These are phyloP conservation scores for Microcera coccophila DNA, from an alignment of 2,329 filamentous ascomycete genomes.

Conservation along the genomic window DNA sequence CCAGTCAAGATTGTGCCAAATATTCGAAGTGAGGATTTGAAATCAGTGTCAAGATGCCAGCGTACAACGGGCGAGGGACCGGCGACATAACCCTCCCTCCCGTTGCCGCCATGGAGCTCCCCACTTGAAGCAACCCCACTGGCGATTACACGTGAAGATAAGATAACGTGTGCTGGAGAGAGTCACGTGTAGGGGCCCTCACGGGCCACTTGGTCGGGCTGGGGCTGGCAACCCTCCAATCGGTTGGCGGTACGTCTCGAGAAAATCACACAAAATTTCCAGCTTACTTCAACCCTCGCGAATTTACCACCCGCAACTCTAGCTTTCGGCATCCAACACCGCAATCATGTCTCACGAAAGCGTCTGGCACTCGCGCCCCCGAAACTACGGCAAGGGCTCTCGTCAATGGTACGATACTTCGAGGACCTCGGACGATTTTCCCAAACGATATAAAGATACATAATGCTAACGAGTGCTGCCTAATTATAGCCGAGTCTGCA, in stretches of 20 bases:
- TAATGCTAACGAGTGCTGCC: conserved; percentile 7
- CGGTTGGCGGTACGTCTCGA: conserved; percentile 28
- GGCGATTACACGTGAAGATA: conserved; percentile 27
- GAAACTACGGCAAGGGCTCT: conserved; percentile 95
- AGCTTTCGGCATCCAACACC: conserved; percentile 32
- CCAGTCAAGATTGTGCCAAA: conserved; percentile 6
- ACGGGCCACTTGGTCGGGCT: conserved; percentile 19
- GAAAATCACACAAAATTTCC: conserved; percentile 41
- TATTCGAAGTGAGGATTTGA: conserved; percentile 19
- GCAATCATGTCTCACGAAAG: conserved; percentile 74
- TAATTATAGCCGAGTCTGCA: conserved; percentile 64
- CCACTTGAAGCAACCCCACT: conserved; percentile 26
- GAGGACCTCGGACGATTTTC: too few relatives aligned
- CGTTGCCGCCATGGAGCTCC: background rate
- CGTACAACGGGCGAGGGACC: conserved; percentile 21
- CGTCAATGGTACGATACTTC: conserved; percentile 72
- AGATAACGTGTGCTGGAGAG: conserved; percentile 4
- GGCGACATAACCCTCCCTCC: conserved; percentile 18
- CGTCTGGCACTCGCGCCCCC: conserved; percentile 98
- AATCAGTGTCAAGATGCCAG: conserved; percentile 30
- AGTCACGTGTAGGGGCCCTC: conserved; percentile 18
- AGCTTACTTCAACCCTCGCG: conserved; percentile 32
- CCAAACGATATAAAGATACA: background rate
- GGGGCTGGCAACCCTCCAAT: conserved; percentile 39
- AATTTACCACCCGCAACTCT: conserved; percentile 32